phyloP scores from a whole-genome alignment of 2,329 filamentous ascomycete genomes.

The Pseudogymnoascus sp. region DNA sequence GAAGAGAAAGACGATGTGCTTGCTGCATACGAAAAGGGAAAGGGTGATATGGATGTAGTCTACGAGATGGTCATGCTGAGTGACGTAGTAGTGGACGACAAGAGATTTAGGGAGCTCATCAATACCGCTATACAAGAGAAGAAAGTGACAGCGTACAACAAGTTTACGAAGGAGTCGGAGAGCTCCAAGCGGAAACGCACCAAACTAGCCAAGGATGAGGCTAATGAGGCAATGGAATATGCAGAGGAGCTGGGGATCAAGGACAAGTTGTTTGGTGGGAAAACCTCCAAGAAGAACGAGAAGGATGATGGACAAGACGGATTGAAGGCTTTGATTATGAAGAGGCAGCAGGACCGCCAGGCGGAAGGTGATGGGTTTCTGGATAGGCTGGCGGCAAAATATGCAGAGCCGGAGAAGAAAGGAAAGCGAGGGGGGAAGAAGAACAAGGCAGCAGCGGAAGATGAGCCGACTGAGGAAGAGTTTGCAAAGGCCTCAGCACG shows the following conservation, averaged over 20 bases:
- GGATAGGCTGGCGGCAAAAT: constrained; percentile 70
- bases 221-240: constrained; percentile 63
- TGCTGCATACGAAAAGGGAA: constrained; percentile 59
- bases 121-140: constrained; percentile 66
- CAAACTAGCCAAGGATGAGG: constrained; percentile 58
- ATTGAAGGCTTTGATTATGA: constrained; percentile 67
- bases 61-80: constrained; percentile 85
- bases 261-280: constrained; percentile 55
- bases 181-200: constrained; percentile 51
- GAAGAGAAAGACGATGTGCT: constrained; percentile 78
- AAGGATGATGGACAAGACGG: constrained; percentile 39
- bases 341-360: constrained; percentile 54
- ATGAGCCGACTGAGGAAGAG: constrained; percentile 50
- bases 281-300: constrained; percentile 32
- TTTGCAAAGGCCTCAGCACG: constrained; percentile 49
- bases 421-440: constrained; percentile 41
- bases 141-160: constrained; percentile 56
- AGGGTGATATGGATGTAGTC: constrained; percentile 68
- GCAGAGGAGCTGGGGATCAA: constrained; percentile 68
- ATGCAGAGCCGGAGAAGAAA: constrained; percentile 36
- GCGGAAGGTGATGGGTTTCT: constrained; percentile 48
- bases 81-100: constrained; percentile 74
- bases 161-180: constrained; percentile 67
- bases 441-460: constrained; percentile 53
- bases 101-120: constrained; percentile 72